A percentile compares a stretch with the other conserved stretches of the same genome.
Evolutionary conservation across 2,329 filamentous ascomycete genomes (phyloP).

Genomic region (Fusarium sp.): DNA sequence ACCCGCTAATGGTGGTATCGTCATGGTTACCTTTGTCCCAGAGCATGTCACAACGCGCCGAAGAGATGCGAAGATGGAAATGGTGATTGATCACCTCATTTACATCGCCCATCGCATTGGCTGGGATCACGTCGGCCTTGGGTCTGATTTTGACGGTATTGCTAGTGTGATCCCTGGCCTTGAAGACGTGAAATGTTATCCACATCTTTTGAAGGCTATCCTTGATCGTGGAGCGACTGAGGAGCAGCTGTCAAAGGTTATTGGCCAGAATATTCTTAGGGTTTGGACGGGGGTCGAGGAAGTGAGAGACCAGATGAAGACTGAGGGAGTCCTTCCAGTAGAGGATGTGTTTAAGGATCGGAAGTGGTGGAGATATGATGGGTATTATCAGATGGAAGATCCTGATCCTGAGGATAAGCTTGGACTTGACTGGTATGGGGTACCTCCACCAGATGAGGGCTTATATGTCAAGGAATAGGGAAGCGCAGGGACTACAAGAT

Average conservation of each 20-base stretch:
- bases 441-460: not conserved
- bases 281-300: not conserved
- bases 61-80: not conserved
- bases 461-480: not conserved
- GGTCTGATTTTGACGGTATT: not conserved
- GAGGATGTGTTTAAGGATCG: slow-evolving; percentile 5
- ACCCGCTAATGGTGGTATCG: not conserved
- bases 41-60: not conserved
- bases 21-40: slow-evolving; percentile 1
- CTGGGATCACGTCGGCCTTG: not conserved
- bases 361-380: slow-evolving; percentile 15
- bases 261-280: not conserved
- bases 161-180: not conserved
- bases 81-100: slow-evolving; percentile 1
- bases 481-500: accelerated
- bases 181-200: not conserved
- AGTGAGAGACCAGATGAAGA: not conserved
- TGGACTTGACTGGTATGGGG: slow-evolving; percentile 1
- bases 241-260: not conserved
- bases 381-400: slow-evolving; percentile 14
- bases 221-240: not conserved
- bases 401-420: slow-evolving; percentile 8
- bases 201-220: not conserved
- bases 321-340: not conserved
- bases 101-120: not conserved